Evolutionary conservation across 1,284 basidiomycete species (phyloP).

Genomic region (Sporisorium iseilematis-ciliati): DNA sequence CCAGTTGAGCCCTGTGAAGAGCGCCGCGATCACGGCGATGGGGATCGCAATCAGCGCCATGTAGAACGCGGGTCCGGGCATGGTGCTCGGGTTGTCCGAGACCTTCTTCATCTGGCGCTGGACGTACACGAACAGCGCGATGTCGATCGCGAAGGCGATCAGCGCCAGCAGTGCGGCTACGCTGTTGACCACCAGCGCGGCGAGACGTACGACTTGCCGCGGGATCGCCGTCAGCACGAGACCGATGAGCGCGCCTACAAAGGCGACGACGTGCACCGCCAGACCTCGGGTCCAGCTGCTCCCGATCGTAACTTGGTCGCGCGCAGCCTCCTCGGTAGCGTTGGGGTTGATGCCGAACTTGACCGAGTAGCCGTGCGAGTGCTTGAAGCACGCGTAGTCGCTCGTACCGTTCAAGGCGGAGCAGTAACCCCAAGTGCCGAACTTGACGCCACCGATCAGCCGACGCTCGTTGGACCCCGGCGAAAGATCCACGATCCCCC

Average conservation of each 20-base stretch:
- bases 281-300: constrained; percentile 45
- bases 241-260: constrained; percentile 29
- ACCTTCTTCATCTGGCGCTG: constrained; percentile 31
- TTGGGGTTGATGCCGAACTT: constrained; percentile 35
- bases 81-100: constrained; percentile 1
- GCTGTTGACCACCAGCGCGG: constrained; percentile 26
- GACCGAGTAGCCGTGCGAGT: constrained; percentile 38
- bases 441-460: constrained; percentile 19
- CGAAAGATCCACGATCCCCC: constrained; percentile 26
- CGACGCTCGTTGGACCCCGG: constrained; percentile 24
- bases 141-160: constrained; percentile 40
- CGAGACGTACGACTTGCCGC: constrained; percentile 20
- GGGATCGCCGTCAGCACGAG: constrained; percentile 37
- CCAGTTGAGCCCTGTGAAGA: constrained; percentile 26
- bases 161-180: constrained; percentile 22
- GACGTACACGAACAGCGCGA: constrained; percentile 40
- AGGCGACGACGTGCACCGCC: constrained; percentile 50
- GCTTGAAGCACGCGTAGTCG: constrained; percentile 40
- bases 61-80: constrained; percentile 42
- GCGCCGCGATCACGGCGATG: constrained; percentile 16
- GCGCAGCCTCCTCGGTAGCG: constrained; percentile 16
- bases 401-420: constrained; percentile 21
- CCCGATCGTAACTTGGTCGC: constrained; percentile 26
- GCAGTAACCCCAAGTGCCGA: constrained; percentile 56
- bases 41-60: constrained; percentile 46